These are phyloP conservation scores for Neurospora sp. DNA, from an alignment of 495 filamentous ascomycete genomes.

Conservation along the genomic window DNA sequence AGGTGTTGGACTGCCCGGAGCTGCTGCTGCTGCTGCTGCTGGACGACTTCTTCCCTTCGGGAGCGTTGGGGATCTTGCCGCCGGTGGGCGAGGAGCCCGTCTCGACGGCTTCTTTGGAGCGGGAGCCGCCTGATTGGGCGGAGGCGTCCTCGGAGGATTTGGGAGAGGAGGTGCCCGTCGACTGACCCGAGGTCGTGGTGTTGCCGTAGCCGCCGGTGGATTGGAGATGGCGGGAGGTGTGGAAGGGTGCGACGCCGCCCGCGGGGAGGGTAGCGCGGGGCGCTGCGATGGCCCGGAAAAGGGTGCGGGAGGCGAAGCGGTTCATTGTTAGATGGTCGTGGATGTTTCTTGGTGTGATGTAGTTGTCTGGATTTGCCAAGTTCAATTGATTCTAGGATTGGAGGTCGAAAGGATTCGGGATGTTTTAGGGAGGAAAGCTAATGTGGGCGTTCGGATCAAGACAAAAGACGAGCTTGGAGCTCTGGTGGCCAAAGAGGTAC, in stretches of 20 bases:
- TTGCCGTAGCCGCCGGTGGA: neutral
- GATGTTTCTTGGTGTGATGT: neutral
- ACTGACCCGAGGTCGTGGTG: constrained; percentile 13
- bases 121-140: constrained; percentile 34
- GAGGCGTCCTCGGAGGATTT: constrained; percentile 31
- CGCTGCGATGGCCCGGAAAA: neutral
- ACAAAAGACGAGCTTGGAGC: neutral
- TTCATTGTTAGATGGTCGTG: constrained; percentile 2
- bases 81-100: constrained; percentile 10
- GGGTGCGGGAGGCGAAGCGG: constrained; percentile 1
- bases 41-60: neutral
- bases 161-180: constrained; percentile 23
- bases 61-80: neutral
- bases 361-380: neutral
- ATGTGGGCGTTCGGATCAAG: too few relatives aligned
- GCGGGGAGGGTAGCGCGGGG: neutral
- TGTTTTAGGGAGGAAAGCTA: neutral
- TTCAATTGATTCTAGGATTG: neutral
- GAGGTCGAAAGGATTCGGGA: neutral
- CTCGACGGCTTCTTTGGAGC: constrained; percentile 33
- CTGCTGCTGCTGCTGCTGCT: too few relatives aligned
- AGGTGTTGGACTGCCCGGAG: neutral
- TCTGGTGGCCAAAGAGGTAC: neutral
- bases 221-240: neutral
- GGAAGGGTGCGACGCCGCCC: neutral